Evolutionary conservation across 2,329 filamentous ascomycete species (phyloP).

Genomic region (Beauveria sp.): DNA sequence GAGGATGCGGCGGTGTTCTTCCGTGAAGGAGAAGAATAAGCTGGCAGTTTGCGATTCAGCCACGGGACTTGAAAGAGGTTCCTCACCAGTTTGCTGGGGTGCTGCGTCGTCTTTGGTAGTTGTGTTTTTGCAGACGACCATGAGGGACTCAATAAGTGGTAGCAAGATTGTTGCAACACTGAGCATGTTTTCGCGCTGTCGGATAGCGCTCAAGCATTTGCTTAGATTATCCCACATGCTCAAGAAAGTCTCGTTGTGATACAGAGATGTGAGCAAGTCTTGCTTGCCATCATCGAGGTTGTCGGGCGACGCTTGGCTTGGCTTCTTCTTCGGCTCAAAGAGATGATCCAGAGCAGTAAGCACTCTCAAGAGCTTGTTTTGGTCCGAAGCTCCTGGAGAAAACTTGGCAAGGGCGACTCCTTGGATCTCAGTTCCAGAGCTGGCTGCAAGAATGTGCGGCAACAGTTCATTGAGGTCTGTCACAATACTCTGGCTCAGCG

Average conservation of each 20-base stretch:
- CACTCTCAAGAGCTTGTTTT: conserved; percentile 89
- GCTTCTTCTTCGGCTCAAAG: conserved; percentile 73
- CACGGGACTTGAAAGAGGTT: conserved; percentile 63
- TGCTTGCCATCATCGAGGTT: conserved; percentile 60
- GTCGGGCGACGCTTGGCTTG: conserved; percentile 41
- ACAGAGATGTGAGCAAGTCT: conserved; percentile 78
- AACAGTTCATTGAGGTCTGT: conserved; percentile 77
- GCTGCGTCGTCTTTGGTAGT: conserved; percentile 62
- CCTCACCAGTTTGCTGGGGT: conserved; percentile 52
- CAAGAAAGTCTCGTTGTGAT: conserved; percentile 84
- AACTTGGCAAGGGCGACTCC: conserved; percentile 91
- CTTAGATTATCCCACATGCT: conserved; percentile 90
- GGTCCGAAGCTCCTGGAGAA: conserved; percentile 89
- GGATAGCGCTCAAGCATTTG: conserved; percentile 78
- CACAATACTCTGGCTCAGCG: conserved; percentile 77
- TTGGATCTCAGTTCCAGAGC: conserved; percentile 89
- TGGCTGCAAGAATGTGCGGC: conserved; percentile 77
- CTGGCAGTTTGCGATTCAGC: conserved; percentile 78
- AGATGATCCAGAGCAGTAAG: conserved; percentile 92
- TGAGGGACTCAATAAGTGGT: conserved; percentile 89
- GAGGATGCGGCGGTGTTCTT: conserved; percentile 93
- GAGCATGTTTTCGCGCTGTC: conserved; percentile 88
- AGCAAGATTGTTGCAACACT: conserved; percentile 94
- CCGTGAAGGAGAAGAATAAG: conserved; percentile 94
- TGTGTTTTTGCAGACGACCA: conserved; percentile 99